Evolutionary conservation across 1,284 basidiomycete genomes (phyloP).

Genomic region (Quambalaria eucalypti): DNA sequence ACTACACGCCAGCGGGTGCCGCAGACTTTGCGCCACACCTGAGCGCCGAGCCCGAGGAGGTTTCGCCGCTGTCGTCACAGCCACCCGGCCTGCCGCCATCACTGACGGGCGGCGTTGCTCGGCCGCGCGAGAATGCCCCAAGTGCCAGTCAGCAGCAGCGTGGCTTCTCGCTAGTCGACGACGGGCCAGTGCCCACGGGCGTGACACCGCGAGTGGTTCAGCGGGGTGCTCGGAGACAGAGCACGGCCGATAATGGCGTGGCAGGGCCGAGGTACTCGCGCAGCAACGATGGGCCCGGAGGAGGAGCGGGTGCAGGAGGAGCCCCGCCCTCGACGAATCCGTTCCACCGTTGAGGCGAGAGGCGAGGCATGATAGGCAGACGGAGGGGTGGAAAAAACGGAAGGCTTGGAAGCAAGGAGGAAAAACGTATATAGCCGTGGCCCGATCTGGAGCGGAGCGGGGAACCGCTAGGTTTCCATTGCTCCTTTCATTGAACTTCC

Average conservation of each 20-base stretch:
- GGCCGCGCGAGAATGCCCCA: slow-evolving; percentile 1
- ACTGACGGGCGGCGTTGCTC: neutral
- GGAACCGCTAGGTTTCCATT: no score
- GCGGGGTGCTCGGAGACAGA: neutral
- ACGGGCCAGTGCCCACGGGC: slow-evolving; percentile 30
- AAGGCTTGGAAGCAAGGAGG: no score
- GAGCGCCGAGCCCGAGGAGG: neutral
- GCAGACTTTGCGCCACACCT: neutral
- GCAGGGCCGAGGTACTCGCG: neutral
- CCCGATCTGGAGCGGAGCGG: no score
- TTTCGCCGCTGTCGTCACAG: neutral
- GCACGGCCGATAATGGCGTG: neutral
- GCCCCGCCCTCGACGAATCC: neutral
- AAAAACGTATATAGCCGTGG: no score
- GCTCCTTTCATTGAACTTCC: no score
- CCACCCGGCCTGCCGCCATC: neutral
- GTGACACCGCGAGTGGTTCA: neutral
- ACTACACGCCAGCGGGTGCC: neutral
- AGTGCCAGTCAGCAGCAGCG: neutral
- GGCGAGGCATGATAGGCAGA: no score
- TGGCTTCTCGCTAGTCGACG: slow-evolving; percentile 42
- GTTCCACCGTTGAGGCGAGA: neutral
- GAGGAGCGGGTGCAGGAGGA: neutral
- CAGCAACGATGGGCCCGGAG: neutral
- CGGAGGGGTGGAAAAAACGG: no score